phyloP scores from a whole-genome alignment of 495 filamentous ascomycete genomes.

The Hypoxylon fragiforme region DNA sequence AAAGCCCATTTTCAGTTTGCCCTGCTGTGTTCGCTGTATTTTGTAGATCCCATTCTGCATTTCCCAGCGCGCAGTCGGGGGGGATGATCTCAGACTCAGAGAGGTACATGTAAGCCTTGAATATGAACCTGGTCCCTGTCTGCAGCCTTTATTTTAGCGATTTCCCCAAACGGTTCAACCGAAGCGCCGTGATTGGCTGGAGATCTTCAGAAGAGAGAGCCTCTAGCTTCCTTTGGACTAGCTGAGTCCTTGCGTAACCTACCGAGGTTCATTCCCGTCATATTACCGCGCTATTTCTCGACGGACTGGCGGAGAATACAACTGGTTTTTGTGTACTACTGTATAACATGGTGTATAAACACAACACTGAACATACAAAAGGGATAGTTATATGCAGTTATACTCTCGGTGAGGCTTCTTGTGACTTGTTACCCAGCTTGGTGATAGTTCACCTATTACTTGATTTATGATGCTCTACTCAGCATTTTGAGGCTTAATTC shows the following conservation, averaged over 20 bases:
- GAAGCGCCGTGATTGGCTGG: slow-evolving; percentile 21
- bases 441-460: too few species aligned
- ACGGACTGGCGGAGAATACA: slow-evolving; percentile 12
- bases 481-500: too few species aligned
- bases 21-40: not conserved
- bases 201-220: not conserved
- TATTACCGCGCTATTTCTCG: slow-evolving; percentile 19
- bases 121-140: too few species aligned
- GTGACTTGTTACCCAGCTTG: too few species aligned
- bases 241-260: slow-evolving; percentile 10
- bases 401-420: too few species aligned
- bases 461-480: too few species aligned
- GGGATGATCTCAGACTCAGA: slow-evolving; percentile 10
- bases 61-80: slow-evolving; percentile 8
- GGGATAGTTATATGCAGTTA: not conserved
- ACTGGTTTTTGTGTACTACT: too few species aligned
- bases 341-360: too few species aligned
- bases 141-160: slow-evolving; percentile 5
- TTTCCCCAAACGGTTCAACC: slow-evolving; percentile 31
- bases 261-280: slow-evolving; percentile 14
- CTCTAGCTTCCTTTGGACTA: slow-evolving; percentile 22
- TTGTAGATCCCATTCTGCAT: not conserved
- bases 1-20: slow-evolving; percentile 11
- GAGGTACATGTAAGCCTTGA: not conserved
- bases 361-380: not conserved